Evolutionary conservation across 2,329 filamentous ascomycete genomes (phyloP).

Genomic region (Didymosphaeria variabile): DNA sequence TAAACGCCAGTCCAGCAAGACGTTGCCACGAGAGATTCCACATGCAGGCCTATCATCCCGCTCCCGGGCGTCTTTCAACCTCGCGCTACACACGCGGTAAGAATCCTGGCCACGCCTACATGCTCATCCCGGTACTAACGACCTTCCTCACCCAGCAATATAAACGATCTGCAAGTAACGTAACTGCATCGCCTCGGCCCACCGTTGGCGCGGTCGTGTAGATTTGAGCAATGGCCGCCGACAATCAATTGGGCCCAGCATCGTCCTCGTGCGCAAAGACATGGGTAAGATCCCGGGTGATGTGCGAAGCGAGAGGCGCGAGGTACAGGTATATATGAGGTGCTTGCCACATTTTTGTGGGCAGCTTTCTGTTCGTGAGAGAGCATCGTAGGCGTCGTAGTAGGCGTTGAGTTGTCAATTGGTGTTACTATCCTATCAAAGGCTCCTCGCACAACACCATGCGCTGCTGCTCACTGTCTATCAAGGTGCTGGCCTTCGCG

Average conservation of each 20-base stretch:
- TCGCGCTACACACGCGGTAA: background rate
- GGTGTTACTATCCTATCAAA: background rate
- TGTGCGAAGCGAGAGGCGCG: background rate
- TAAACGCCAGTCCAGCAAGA: too few species aligned
- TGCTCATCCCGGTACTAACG: background rate
- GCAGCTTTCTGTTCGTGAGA: background rate
- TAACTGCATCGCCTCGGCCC: slow-evolving; percentile 1
- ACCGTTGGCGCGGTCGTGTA: background rate
- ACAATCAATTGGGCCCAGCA: slow-evolving; percentile 1
- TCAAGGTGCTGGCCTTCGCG: slow-evolving; percentile 38
- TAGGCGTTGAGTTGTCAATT: background rate
- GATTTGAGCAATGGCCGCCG: background rate
- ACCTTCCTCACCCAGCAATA: slow-evolving; percentile 7
- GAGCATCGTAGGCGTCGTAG: background rate
- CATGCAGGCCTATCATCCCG: background rate
- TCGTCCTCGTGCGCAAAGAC: slow-evolving; percentile 1
- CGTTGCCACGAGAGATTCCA: too few species aligned
- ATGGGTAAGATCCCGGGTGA: slow-evolving; percentile 2
- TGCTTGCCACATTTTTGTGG: slow-evolving; percentile 5
- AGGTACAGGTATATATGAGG: background rate
- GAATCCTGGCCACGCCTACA: background rate
- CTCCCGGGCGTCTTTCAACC: background rate
- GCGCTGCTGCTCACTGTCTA: slow-evolving; percentile 30
- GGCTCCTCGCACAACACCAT: slow-evolving; percentile 29
- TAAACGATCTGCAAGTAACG: background rate